Conservation (phyloP, 208 protist species). For the Tetramitus jugosus region DNA sequence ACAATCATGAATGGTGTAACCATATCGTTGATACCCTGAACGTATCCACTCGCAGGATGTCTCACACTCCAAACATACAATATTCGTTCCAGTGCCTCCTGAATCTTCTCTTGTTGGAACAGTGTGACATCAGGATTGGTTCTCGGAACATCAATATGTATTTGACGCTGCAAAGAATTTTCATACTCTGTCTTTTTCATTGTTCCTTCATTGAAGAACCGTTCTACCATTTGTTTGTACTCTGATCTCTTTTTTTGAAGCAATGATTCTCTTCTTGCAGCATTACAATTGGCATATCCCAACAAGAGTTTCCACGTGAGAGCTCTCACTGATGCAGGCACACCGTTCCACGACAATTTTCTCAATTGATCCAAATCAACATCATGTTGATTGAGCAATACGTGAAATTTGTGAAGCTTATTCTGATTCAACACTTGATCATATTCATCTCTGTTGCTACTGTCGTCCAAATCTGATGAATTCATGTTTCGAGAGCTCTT, state of each 20-base stretch:
- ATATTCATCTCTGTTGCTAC: neutral
- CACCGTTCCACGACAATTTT: neutral
- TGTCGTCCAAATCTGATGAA: neutral
- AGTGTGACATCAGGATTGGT: constrained; percentile 57
- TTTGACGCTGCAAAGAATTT: constrained; percentile 50
- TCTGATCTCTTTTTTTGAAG: constrained; percentile 33
- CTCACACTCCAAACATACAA: constrained; percentile 81
- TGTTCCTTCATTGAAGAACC: constrained; percentile 37
- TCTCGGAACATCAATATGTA: constrained; percentile 72
- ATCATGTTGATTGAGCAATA: neutral
- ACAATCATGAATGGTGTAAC: constrained; percentile 75
- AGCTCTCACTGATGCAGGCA: neutral
- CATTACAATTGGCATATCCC: constrained; percentile 18
- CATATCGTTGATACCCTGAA: constrained; percentile 86
- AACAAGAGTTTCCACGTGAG: neutral
- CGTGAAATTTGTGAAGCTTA: neutral
- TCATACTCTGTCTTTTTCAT: constrained; percentile 46
- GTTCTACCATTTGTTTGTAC: constrained; percentile 30
- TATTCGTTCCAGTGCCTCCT: constrained; percentile 61
- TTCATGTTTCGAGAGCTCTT: too few species aligned
- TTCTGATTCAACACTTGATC: neutral
- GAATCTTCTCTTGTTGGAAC: constrained; percentile 56
- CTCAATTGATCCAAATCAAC: neutral
- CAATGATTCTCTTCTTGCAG: neutral
- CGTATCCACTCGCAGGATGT: constrained; percentile 81